These are phyloP conservation scores for Fraxinus excelsior DNA, from an alignment of 257 asterid species.

Conservation along the genomic window DNA sequence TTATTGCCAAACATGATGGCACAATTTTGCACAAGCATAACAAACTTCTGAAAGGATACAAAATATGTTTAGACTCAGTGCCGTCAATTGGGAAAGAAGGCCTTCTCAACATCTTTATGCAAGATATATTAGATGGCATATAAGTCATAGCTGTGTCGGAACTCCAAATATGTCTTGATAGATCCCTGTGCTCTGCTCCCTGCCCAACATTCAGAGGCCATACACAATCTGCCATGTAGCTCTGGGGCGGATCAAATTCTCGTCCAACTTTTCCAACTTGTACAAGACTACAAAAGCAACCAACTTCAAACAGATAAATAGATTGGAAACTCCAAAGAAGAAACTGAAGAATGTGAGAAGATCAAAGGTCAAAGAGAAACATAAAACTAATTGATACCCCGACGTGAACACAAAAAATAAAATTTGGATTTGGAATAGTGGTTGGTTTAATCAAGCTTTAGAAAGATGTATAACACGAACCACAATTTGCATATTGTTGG, in stretches of 20 bases:
- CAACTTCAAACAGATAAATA: constrained; percentile 31
- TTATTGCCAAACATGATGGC: not conserved
- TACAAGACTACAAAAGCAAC: constrained; percentile 48
- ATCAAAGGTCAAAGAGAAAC: constrained; percentile 10
- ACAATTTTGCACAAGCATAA: constrained; percentile 13
- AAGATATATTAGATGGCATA: constrained; percentile 70
- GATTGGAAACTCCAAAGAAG: constrained; percentile 8
- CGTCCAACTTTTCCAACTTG: constrained; percentile 50
- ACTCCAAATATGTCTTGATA: constrained; percentile 48
- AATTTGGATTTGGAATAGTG: not conserved
- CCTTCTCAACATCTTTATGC: constrained; percentile 55
- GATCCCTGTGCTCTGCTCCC: constrained; percentile 34
- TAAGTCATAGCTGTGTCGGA: constrained; percentile 30
- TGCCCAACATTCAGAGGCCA: constrained; percentile 55
- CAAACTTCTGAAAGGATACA: constrained; percentile 69
- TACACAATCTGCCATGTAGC: constrained; percentile 42
- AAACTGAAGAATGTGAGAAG: constrained; percentile 9
- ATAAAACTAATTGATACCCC: not conserved
- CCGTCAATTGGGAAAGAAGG: constrained; percentile 35
- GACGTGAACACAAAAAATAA: not conserved
- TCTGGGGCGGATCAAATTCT: constrained; percentile 38
- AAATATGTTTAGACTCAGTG: constrained; percentile 37
- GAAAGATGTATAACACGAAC: not conserved
- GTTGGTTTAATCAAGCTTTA: not conserved
- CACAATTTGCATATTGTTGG: not conserved